These are phyloP conservation scores for Exophiala aquamarina DNA, from an alignment of 2,329 filamentous ascomycete genomes.

Conservation along the genomic window DNA sequence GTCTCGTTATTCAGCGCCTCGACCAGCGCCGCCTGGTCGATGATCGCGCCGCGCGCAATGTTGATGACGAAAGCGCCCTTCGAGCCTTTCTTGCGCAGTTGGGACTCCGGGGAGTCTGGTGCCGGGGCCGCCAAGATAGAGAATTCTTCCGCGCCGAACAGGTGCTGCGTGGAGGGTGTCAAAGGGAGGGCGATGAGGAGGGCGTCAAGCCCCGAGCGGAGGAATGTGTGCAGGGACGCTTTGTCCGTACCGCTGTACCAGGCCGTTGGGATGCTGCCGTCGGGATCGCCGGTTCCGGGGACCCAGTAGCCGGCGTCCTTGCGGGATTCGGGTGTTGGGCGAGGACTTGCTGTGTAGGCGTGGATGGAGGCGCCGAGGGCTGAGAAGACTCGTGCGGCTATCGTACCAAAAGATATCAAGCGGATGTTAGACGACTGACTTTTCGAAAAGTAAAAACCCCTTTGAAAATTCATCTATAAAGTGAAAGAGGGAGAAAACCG, in stretches of 20 bases:
- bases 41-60: constrained; percentile 65
- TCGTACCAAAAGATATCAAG: too few relatives aligned
- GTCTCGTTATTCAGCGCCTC: constrained; percentile 56
- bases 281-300: constrained; percentile 62
- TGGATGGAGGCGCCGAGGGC: constrained; percentile 71
- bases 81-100: neutral
- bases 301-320: constrained; percentile 67
- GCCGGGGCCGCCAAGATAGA: constrained; percentile 41
- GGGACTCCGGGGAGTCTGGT: neutral
- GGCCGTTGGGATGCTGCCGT: constrained; percentile 54
- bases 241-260: constrained; percentile 60
- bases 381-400: constrained; percentile 57
- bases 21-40: constrained; percentile 64
- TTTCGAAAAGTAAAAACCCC: too few relatives aligned
- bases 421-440: too few relatives aligned
- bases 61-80: constrained; percentile 57
- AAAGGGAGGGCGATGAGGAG: constrained; percentile 59
- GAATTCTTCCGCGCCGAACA: constrained; percentile 58
- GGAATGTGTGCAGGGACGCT: constrained; percentile 52
- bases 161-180: constrained; percentile 54
- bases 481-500: constrained; percentile 22
- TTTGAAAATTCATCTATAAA: constrained; percentile 3
- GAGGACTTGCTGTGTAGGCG: constrained; percentile 71
- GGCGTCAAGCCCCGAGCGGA: constrained; percentile 57
- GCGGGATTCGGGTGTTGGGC: constrained; percentile 64